Base-by-base conservation (phyloP, 1,284 basidiomycete genomes). In the Fomitopsis pinicola region DNA sequence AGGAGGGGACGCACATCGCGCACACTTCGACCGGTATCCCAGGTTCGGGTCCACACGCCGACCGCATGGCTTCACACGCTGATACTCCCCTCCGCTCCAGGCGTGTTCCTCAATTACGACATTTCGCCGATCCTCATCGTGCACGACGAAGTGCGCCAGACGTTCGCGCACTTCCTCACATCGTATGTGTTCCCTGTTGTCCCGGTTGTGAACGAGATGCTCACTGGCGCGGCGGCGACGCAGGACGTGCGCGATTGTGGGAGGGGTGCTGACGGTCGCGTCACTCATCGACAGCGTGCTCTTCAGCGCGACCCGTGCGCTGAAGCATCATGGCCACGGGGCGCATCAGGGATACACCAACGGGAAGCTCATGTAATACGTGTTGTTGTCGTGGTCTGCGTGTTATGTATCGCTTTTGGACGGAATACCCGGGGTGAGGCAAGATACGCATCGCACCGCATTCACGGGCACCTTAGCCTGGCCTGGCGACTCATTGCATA, bases 121-220 rank as follows among this genome's bases (percentile, higher is more conserved):
- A 98, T 99, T 72, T 97, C 94, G n/a, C 96, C 95, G 2, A 94
- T 98, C 72, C 88, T 93, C 59, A 90, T 98, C 54, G 88, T 95
- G 26, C 94, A 97, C 72, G 84, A 85, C n/a, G 95, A 97, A 73
- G 89, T 84, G 44, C 85, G 95, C 61, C 94, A 97, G 76, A 93
- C 93, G 1, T 96, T 99, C 73, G 95, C 96, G 6, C 97, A 98
- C 77, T 98, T 99, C 82, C 77, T 98, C 44, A 97, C 95, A 42
- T 97, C 94, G 91, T 95, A 68, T 73, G 94, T 84, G 30, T 15
- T 19, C 15, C 56, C 9, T 10, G 48, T 15, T 19, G 10, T 10
- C 55, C 10, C 19, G 44, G 28, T 42, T 54, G 3, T 46, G 19
- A 15, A 6, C 28, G 40, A 12, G 5, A 26, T 33, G 14, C 55